Evolutionary conservation across 169 alveolate genomes (phyloP), one percentile per base, ranked within the genome.

Genomic region (Cytauxzoon felis): DNA sequence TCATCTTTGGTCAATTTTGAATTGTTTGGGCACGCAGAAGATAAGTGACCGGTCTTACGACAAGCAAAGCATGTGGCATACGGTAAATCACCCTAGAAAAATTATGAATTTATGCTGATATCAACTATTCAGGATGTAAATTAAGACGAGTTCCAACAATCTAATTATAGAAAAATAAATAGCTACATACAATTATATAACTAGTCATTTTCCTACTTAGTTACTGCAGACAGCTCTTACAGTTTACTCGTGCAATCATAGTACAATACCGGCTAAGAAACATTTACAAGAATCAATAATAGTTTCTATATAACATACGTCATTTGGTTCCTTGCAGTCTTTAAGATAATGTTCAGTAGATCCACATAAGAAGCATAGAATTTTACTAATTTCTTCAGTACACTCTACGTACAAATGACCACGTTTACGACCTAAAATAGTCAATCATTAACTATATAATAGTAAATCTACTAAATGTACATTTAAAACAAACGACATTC

Each of bases 301-400:
- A n/a, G n/a, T n/a, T n/a, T n/a, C n/a, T 38, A 13, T 38, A 13
- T 38, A 13, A 16, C 59, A 62, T n/a, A 43, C 30, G 80, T 73
- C n/a, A n/a, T n/a, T n/a, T n/a, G 41, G 1, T 16, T 19, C 67
- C 23, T 9, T 16, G 52, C 90, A 82, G 49, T 70, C 59, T 19
- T 68, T 33, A 16, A 60, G 57, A 16, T 51, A 64, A 50, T 82
- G 90, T 11, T 61, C 73, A 9, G 24, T 59, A 3, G 90, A 80
- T 3, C 90, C 90, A 40, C 90, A 82, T n/a, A 76, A 58, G 40
- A 72, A 82, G 69, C 90, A 82, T 23, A 73, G 42, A 47, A 45
- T 40, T 8, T n/a, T 71, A 2, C 11, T 30, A 4, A 8, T 29
- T 11, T 41, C 61, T 8, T 43, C 76, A 3, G 36, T 29, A 60